A percentile compares a stretch with the other conserved stretches of the same genome.
Evolutionary conservation across 208 protist genomes (phyloP).

Genomic region (Leishmania arabica): DNA sequence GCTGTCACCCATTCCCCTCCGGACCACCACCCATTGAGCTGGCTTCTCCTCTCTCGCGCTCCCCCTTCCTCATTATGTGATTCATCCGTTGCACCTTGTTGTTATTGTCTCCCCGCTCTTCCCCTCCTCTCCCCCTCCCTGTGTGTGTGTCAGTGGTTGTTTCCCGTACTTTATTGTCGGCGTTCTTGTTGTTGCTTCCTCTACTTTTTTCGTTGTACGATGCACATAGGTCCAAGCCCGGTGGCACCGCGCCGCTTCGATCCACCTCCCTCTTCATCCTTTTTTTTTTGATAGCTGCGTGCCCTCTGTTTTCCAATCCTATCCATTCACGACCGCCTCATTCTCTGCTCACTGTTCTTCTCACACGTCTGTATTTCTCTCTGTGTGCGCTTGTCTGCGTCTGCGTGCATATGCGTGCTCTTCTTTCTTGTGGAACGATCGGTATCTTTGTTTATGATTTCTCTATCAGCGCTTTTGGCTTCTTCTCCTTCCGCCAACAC

Average conservation of each 20-base stretch:
- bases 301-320: background rate
- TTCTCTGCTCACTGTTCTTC: background rate
- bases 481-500: background rate
- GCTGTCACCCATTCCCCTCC: background rate
- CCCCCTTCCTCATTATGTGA: background rate
- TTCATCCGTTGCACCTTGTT: background rate
- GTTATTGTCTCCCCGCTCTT: background rate
- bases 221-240: background rate
- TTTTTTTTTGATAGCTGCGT: background rate
- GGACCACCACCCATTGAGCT: background rate
- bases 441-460: background rate
- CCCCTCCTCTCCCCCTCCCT: background rate
- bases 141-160: background rate
- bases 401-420: background rate
- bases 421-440: background rate
- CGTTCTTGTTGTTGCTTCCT: background rate
- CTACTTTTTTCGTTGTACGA: background rate
- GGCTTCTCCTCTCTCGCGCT: background rate
- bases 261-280: background rate
- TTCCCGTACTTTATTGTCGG: background rate
- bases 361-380: background rate
- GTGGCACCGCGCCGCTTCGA: background rate
- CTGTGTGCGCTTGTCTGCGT: background rate
- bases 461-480: background rate
- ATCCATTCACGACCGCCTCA: background rate